Base-by-base conservation (phyloP, 495 filamentous ascomycete genomes). In the Podospora pseudocomata region DNA sequence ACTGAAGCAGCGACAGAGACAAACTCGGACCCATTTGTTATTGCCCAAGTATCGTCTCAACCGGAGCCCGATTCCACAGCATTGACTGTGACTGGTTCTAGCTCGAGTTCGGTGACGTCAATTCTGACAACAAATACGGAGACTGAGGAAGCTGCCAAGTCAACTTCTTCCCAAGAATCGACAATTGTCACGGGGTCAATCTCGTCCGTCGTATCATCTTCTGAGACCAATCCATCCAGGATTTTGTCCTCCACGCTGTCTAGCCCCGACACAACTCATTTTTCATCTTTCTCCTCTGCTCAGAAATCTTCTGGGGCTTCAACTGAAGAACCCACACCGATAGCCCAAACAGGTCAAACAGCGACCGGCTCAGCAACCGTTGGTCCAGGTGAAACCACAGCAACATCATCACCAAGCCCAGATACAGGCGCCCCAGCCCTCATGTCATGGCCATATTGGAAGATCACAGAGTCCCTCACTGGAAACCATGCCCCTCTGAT, bases 401-500 rank as follows among this genome's bases (percentile, higher is more conserved):
- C 61, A n/a, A 39, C 61, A 20, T 5, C 61, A 2, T 63, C 61
- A 6, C 30, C 61, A 63, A 63, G 15, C 18, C 30, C 61, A 6
- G 34, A 28, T 2, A 49, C 28, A 19, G 16, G 28, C 20, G 61
- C 32, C 32, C 61, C 61, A 6, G 34, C 61, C n/a, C 9, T 34
- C 4, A 34, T 39, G 11, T 23, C 58, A 18, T 73, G 71, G 71
- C 65, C 71, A 4, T 18, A 57, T 7, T 70, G 53, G 59, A 15
- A 55, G 11, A n/a, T 59, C 2, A 18, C 63, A 16, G n/a, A 55
- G 26, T 53, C 68, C 1, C n/a, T 73, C n/a, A 54, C 61, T 0
- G 68, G 63, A 28, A 73, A 73, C 59, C 59, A 66, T 23, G 66
- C 64, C 5, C 66, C 71, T 5, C 28, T 73, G n/a, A 55, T 73